Conservation (phyloP, 2,329 filamentous ascomycete species). For the Diaporthe vexans region DNA sequence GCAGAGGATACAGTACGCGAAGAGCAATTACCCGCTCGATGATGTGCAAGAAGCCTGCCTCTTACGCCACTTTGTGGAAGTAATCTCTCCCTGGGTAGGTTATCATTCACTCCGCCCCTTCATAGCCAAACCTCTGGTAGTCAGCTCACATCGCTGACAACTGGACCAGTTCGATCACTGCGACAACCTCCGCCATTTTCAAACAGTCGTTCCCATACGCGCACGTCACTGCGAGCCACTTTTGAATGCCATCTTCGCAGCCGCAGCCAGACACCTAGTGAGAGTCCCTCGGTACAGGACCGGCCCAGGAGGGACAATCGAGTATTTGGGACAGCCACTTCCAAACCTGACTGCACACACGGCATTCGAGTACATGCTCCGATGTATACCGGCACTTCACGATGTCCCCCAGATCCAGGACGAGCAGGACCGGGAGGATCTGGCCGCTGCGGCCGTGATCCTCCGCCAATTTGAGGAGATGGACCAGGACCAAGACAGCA, state of each 20-base stretch:
- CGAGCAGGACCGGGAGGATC: constrained; percentile 1
- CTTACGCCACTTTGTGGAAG: constrained; percentile 11
- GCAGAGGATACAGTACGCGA: background rate
- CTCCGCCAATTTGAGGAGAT: constrained; percentile 5
- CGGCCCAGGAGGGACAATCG: background rate
- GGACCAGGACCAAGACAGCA: background rate
- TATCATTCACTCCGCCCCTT: too few relatives aligned
- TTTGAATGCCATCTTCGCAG: constrained; percentile 6
- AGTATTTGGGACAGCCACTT: background rate
- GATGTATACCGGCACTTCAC: background rate
- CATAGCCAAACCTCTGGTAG: too few relatives aligned
- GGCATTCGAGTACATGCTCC: constrained; percentile 15
- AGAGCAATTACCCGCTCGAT: constrained; percentile 15
- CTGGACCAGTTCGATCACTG: constrained; percentile 4
- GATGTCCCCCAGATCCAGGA: constrained; percentile 10
- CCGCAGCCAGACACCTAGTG: constrained; percentile 5
- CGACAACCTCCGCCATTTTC: constrained; percentile 8
- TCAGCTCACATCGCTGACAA: background rate
- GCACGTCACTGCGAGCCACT: constrained; percentile 18
- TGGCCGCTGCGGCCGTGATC: background rate
- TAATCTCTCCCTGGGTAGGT: constrained; percentile 16
- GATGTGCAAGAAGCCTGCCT: constrained; percentile 26
- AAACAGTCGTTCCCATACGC: background rate
- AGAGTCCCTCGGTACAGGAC: constrained; percentile 5
- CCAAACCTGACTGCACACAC: constrained; percentile 13